Percentiles rank a stretch among this genome's conserved stretches.
Conservation (phyloP, 768 basidiomycete species). For the Saitozyma sp. region DNA sequence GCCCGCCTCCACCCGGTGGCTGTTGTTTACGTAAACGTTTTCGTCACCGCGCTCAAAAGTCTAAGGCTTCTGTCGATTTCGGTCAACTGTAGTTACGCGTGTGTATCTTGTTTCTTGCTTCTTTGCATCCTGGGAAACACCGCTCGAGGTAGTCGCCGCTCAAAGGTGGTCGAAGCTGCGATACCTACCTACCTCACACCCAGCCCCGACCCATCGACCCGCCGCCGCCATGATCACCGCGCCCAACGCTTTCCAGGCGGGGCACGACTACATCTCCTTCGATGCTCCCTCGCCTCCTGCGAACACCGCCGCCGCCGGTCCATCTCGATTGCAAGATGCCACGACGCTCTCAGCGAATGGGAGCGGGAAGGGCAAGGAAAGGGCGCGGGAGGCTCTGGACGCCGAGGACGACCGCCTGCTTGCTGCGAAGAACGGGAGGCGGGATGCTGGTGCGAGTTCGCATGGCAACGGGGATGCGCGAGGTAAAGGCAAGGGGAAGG, state of each 20-base stretch:
- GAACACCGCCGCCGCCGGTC: neutral
- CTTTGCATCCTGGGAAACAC: too few species aligned
- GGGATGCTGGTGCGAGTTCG: neutral
- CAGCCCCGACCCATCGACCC: too few species aligned
- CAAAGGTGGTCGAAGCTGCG: too few species aligned
- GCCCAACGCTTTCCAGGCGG: conserved; percentile 21
- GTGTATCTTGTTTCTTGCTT: too few species aligned
- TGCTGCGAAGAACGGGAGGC: conserved; percentile 1
- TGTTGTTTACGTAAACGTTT: neutral
- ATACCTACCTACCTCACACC: too few species aligned
- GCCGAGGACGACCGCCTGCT: neutral
- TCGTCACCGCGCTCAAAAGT: neutral
- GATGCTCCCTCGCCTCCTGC: conserved; percentile 8
- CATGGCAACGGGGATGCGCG: neutral
- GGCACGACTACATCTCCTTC: conserved; percentile 48
- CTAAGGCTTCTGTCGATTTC: too few species aligned
- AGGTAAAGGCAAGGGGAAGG: conserved; percentile 17
- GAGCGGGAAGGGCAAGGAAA: neutral
- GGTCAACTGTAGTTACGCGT: too few species aligned
- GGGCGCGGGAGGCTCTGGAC: neutral
- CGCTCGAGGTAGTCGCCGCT: too few species aligned
- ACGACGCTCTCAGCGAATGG: neutral
- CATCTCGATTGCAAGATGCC: conserved; percentile 4
- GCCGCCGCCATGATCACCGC: neutral
- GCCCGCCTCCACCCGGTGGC: neutral